Evolutionary conservation across 805 yeast species (phyloP).

Genomic region (Candida easanensis): DNA sequence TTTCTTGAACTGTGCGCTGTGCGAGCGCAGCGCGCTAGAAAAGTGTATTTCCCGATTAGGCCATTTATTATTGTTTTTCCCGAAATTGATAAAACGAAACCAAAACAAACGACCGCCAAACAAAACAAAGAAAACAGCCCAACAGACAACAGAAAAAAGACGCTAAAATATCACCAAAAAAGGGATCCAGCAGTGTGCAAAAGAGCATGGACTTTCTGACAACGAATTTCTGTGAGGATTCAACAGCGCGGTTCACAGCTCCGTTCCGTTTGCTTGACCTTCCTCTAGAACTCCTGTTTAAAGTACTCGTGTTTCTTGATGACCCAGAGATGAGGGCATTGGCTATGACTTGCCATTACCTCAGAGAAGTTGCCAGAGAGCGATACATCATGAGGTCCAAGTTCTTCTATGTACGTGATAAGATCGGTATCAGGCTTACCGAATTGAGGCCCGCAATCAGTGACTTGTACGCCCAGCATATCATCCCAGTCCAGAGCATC

Average conservation of each 20-base stretch:
- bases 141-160: not conserved
- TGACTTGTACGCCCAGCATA: slow-evolving; percentile 17
- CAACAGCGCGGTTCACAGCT: slow-evolving; percentile 11
- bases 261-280: slow-evolving; percentile 23
- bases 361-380: slow-evolving; percentile 20
- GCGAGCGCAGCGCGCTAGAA: too few species aligned
- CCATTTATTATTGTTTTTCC: too few species aligned
- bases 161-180: not conserved
- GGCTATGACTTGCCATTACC: slow-evolving; percentile 18
- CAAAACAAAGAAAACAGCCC: not conserved
- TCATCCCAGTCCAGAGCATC: slow-evolving; percentile 16
- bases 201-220: slow-evolving; percentile 27
- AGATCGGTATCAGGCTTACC: slow-evolving; percentile 19
- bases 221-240: slow-evolving; percentile 20
- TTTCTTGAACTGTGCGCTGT: too few species aligned
- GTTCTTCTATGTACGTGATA: slow-evolving; percentile 20
- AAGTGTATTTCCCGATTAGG: too few species aligned
- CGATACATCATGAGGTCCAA: slow-evolving; percentile 22
- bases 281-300: slow-evolving; percentile 25
- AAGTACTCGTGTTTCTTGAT: slow-evolving; percentile 23
- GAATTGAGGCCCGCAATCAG: slow-evolving; percentile 15
- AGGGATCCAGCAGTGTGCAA: not conserved
- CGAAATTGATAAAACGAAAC: too few species aligned
- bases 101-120: too few species aligned
- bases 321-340: slow-evolving; percentile 22